Evolutionary conservation across 768 basidiomycete genomes (phyloP), one percentile per base, ranked within the genome.

Genomic region (Podaxis sp.): DNA sequence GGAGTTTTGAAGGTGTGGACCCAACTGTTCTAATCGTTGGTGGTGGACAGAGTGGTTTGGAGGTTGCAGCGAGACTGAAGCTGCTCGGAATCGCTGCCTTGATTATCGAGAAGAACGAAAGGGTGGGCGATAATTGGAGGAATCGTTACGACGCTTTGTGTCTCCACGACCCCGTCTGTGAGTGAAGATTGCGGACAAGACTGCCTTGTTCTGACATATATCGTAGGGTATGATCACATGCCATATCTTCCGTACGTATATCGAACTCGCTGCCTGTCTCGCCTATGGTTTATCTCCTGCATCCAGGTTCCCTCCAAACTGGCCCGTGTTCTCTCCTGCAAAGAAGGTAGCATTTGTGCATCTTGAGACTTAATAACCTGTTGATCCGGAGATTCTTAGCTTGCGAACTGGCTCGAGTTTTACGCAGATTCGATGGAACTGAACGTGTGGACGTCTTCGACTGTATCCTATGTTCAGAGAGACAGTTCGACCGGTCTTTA

Each of bases 101-200:
- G 7, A 72, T 90, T 12, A 74, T 90, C 40, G 90, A 92, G 66
- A 77, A 75, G 66, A 82, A 86, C 59, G 57, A 74, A 6, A 74
- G 83, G 2, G 69, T 87, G 1, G 88, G 88, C 0, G 86, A 88
- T 66, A 82, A 81, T 66, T 88, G 87, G 87, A 75, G 85, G 59
- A 77, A 83, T 52, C 79, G 89, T 15, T 89, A 89, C 68, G 81
- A 84, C 19, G 75, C 81, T 0, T 69, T 88, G 4, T 85, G 80
- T 42, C 73, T 90, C 24, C 86, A 87, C 59, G 82, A 81, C 66
- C 76, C 79, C 5, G 75, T 84, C 51, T 85, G 87, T 87, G 68
- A 78, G 86, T 80, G 33, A 8, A 4, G 46, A 19, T 42, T 22
- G 40, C n/a, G 24, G 26, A 44, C 40, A 51, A 40, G 33, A 19